Percentiles rank a stretch among this genome's conserved stretches.
Conservation (phyloP, 495 filamentous ascomycete species). For the Penicillium soppii region DNA sequence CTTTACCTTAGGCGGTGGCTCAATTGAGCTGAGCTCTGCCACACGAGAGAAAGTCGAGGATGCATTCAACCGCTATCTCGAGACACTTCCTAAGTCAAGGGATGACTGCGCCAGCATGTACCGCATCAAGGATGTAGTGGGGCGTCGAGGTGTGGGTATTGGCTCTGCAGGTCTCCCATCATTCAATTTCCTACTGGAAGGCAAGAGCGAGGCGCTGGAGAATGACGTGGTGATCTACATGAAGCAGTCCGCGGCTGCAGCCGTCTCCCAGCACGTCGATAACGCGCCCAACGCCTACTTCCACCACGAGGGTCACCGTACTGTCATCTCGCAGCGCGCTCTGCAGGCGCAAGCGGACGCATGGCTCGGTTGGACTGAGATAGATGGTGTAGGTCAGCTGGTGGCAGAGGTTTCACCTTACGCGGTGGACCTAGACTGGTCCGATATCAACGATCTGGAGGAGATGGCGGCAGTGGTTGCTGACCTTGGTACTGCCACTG, state of each 20-base stretch:
- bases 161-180: slow-evolving; percentile 16
- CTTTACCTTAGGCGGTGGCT: slow-evolving; percentile 10
- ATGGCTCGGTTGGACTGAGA: slow-evolving; percentile 18
- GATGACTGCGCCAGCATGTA: background rate
- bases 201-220: slow-evolving; percentile 16
- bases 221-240: slow-evolving; percentile 20
- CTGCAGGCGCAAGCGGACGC: slow-evolving; percentile 15
- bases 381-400: slow-evolving; percentile 17
- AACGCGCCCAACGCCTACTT: slow-evolving; percentile 14
- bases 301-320: slow-evolving; percentile 17
- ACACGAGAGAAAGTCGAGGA: slow-evolving; percentile 8
- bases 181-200: slow-evolving; percentile 16
- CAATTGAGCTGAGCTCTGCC: background rate
- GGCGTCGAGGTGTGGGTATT: slow-evolving; percentile 18
- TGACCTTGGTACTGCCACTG: slow-evolving; percentile 12
- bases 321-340: slow-evolving; percentile 17
- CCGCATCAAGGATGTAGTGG: slow-evolving; percentile 16
- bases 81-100: slow-evolving; percentile 3
- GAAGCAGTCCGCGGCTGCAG: slow-evolving; percentile 13
- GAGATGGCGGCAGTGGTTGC: slow-evolving; percentile 11
- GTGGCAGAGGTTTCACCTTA: slow-evolving; percentile 17
- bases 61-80: slow-evolving; percentile 2
- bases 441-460: slow-evolving; percentile 12
- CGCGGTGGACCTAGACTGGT: slow-evolving; percentile 16
- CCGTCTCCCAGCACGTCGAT: slow-evolving; percentile 10